Conservation (phyloP, 257 asterid species). For the Salvia hispanica region DNA sequence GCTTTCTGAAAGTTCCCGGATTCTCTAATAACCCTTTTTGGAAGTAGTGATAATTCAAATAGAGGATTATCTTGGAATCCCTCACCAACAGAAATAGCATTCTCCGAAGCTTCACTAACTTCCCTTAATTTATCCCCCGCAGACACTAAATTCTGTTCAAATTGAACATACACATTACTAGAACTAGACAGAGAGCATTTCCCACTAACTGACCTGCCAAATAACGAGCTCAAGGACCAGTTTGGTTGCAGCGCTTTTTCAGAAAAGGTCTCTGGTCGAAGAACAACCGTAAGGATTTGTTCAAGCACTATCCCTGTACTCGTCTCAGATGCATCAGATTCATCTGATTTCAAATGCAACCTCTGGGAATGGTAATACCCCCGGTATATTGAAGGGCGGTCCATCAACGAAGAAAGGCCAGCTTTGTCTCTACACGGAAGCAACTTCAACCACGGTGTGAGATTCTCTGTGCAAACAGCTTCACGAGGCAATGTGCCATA, state of each 20-base stretch:
- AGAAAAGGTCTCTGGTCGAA: conserved; percentile 62
- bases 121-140: conserved; percentile 39
- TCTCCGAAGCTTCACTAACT: conserved; percentile 32
- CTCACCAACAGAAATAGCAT: conserved; percentile 35
- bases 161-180: conserved; percentile 74
- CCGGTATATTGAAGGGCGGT: conserved; percentile 82
- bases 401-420: conserved; percentile 88
- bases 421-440: conserved; percentile 98
- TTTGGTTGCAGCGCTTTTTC: conserved; percentile 59
- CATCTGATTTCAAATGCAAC: conserved; percentile 73
- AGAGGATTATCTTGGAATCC: conserved; percentile 42
- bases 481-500: conserved; percentile 98
- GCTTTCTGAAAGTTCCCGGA: conserved; percentile 39
- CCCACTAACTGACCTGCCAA: conserved; percentile 74
- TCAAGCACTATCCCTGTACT: conserved; percentile 70
- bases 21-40: conserved; percentile 70
- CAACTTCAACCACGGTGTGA: conserved; percentile 98
- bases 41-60: conserved; percentile 64
- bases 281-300: conserved; percentile 89
- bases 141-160: conserved; percentile 66
- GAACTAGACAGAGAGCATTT: conserved; percentile 77
- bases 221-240: conserved; percentile 88
- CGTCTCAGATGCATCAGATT: conserved; percentile 46
- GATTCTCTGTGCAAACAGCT: conserved; percentile 99
- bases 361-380: conserved; percentile 91